A percentile compares a stretch with the other conserved stretches of the same genome.
Evolutionary conservation across 352 stramenopile genomes (phyloP).

Genomic region (Nothophytophthora sp.): DNA sequence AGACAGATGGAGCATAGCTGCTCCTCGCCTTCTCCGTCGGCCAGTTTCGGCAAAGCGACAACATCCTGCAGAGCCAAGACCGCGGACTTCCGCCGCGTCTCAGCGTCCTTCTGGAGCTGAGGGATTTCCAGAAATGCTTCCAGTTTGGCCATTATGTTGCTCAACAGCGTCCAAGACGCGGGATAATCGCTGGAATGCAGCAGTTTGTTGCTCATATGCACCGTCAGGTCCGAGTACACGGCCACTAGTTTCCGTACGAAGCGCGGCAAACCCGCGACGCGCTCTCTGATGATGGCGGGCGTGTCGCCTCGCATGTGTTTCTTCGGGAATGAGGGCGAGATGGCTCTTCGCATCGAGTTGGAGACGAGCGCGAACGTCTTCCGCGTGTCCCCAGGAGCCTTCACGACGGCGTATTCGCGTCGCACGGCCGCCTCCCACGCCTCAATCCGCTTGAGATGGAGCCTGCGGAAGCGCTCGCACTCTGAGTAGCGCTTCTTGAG

Average conservation of each 20-base stretch:
- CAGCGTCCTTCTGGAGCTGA: constrained; percentile 41
- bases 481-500: constrained; percentile 65
- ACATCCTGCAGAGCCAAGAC: constrained; percentile 57
- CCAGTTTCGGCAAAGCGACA: background rate
- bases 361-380: constrained; percentile 44
- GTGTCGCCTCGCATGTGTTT: constrained; percentile 55
- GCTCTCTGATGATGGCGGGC: constrained; percentile 35
- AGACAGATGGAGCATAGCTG: constrained; percentile 53
- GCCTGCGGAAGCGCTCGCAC: constrained; percentile 40
- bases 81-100: constrained; percentile 36
- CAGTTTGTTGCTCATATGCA: constrained; percentile 39
- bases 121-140: constrained; percentile 54
- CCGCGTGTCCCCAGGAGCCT: constrained; percentile 17
- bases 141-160: constrained; percentile 33
- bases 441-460: constrained; percentile 40
- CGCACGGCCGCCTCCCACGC: constrained; percentile 37
- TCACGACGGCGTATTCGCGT: constrained; percentile 27
- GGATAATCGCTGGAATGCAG: constrained; percentile 20
- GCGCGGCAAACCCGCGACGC: constrained; percentile 32
- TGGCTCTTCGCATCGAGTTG: constrained; percentile 44
- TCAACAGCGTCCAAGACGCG: constrained; percentile 18
- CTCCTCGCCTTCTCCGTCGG: constrained; percentile 5
- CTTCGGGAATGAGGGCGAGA: constrained; percentile 45
- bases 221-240: constrained; percentile 50
- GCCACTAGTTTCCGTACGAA: constrained; percentile 51